Evolutionary conservation across 768 basidiomycete species (phyloP).

Genomic region (Suillus subalutaceus): DNA sequence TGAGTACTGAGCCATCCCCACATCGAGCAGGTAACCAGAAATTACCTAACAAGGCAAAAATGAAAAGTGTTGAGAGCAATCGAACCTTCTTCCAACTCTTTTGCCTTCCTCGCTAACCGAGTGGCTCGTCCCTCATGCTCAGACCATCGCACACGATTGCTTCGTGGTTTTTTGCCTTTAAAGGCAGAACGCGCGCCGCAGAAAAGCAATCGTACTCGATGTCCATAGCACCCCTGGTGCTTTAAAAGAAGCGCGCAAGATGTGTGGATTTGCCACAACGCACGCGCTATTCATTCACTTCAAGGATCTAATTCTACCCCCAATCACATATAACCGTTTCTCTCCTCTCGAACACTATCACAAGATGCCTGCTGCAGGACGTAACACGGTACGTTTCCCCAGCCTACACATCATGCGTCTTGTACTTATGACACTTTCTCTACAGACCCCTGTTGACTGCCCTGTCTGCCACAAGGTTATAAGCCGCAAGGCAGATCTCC

Average conservation of each 20-base stretch:
- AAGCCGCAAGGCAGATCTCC: conserved; percentile 29
- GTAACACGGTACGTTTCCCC: background rate
- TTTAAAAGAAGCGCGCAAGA: conserved; percentile 25
- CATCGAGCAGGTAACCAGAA: background rate
- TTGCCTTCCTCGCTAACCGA: background rate
- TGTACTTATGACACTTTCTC: background rate
- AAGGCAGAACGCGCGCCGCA: conserved; percentile 21
- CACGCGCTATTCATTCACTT: conserved; percentile 4
- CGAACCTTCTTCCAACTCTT: background rate
- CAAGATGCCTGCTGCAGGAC: background rate
- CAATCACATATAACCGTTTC: background rate
- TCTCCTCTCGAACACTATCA: background rate
- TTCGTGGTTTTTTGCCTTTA: conserved; percentile 22
- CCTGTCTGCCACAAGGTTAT: conserved; percentile 18
- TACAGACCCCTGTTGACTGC: conserved; percentile 18
- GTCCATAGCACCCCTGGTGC: conserved; percentile 20
- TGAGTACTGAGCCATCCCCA: background rate
- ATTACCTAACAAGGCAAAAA: conserved; percentile 1
- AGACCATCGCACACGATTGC: conserved; percentile 24
- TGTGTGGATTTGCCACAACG: conserved; percentile 7
- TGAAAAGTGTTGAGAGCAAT: background rate
- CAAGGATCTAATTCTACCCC: background rate
- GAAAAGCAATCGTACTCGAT: conserved; percentile 29
- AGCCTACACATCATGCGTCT: background rate
- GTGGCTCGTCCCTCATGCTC: conserved; percentile 15